Conservation (phyloP, 140 eudicot genomes). For the Oenanthe javanica region DNA sequence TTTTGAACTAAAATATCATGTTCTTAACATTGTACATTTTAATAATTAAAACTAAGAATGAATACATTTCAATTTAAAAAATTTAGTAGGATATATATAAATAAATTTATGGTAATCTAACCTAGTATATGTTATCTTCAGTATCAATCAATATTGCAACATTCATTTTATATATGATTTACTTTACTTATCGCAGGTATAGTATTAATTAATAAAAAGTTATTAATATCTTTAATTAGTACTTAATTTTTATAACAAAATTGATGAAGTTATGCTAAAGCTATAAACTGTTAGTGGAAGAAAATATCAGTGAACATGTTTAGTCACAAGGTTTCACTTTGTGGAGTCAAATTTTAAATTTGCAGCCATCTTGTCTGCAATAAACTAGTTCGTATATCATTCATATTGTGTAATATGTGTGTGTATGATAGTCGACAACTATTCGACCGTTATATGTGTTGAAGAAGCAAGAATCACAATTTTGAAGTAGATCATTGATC, state of each 20-base stretch:
- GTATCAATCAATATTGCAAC: not conserved
- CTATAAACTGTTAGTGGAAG: not conserved
- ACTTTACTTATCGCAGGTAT: not conserved
- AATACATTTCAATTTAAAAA: too few relatives aligned
- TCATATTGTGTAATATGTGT: too few relatives aligned
- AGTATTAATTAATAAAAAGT: not conserved
- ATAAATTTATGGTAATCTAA: too few relatives aligned
- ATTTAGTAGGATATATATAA: too few relatives aligned
- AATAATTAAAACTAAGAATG: too few relatives aligned
- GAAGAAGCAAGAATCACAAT: not conserved
- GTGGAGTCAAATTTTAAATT: not conserved
- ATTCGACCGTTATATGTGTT: not conserved
- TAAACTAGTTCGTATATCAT: not conserved
- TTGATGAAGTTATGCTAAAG: not conserved
- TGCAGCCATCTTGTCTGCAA: conserved; percentile 5
- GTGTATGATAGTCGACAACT: not conserved
- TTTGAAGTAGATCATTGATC: not conserved
- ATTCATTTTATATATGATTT: not conserved
- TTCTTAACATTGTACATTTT: too few relatives aligned
- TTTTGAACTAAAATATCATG: too few relatives aligned
- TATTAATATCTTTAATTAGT: not conserved
- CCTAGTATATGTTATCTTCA: not conserved
- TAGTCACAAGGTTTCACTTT: conserved; percentile 7
- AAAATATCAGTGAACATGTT: conserved; percentile 2
- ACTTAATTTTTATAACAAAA: not conserved